Evolutionary conservation across 768 basidiomycete genomes (phyloP).

Genomic region (Pleurotus salmoneostramineus): DNA sequence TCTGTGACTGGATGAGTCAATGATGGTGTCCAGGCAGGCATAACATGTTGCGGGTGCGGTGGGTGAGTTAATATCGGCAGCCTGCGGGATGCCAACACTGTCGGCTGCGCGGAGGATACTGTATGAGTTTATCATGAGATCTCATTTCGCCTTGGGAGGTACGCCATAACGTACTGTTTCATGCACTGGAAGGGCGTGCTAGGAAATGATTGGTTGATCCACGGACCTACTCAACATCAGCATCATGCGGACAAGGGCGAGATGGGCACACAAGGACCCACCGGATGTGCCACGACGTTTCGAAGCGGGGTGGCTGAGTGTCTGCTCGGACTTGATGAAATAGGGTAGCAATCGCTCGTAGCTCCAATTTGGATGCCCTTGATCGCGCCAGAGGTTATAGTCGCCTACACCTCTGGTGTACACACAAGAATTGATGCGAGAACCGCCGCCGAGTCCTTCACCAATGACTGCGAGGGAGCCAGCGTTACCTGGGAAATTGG

Average conservation of each 20-base stretch:
- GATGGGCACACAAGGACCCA: background rate
- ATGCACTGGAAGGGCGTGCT: background rate
- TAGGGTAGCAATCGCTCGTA: background rate
- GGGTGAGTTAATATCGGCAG: slow-evolving; percentile 59
- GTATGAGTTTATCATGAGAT: background rate
- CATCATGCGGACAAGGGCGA: background rate
- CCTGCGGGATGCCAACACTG: slow-evolving; percentile 52
- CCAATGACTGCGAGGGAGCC: background rate
- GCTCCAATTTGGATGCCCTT: background rate
- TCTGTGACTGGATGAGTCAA: slow-evolving; percentile 46
- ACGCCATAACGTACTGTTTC: background rate
- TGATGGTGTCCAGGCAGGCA: slow-evolving; percentile 55
- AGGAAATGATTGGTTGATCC: background rate
- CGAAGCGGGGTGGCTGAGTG: background rate
- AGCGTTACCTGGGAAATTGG: background rate
- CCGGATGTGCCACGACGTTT: background rate
- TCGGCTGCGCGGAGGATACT: slow-evolving; percentile 32
- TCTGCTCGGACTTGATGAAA: background rate
- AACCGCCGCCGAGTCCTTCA: background rate
- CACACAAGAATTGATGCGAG: background rate
- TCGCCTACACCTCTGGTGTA: background rate
- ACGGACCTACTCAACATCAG: background rate
- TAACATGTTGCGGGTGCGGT: slow-evolving; percentile 21
- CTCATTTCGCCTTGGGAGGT: background rate
- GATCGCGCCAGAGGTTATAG: background rate